Percentiles rank a stretch among this genome's conserved stretches.
Conservation (phyloP, 139 green algal species). For the Ettlia oleoabundans region DNA sequence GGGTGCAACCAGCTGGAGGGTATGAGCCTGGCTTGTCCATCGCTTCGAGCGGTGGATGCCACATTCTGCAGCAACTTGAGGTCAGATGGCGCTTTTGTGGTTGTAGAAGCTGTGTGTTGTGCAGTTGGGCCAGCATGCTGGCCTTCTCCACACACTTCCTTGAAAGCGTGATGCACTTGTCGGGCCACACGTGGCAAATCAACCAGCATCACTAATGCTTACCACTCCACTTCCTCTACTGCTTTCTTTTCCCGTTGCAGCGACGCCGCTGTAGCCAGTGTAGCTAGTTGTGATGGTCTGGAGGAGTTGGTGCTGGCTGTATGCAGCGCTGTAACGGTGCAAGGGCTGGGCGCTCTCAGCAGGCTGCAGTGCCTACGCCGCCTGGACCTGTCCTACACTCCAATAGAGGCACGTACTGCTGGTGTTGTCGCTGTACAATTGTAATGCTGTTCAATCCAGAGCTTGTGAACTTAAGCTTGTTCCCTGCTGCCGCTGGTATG, state of each 20-base stretch:
- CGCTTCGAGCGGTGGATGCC: conserved; percentile 51
- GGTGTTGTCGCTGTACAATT: neutral
- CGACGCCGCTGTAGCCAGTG: conserved; percentile 28
- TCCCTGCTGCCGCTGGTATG: too few species aligned
- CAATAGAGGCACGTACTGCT: conserved; percentile 20
- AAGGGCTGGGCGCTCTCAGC: conserved; percentile 39
- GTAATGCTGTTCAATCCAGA: neutral
- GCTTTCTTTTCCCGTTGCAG: neutral
- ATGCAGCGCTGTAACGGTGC: conserved; percentile 40
- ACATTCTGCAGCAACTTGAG: conserved; percentile 62
- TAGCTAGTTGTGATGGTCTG: neutral
- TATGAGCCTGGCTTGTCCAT: conserved; percentile 41
- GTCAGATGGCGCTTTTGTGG: neutral
- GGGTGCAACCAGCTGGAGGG: conserved; percentile 30
- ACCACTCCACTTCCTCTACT: too few species aligned
- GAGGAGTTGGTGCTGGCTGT: conserved; percentile 36
- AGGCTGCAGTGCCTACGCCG: conserved; percentile 35
- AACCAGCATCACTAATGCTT: too few species aligned
- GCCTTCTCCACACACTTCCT: too few species aligned
- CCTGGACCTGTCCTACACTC: conserved; percentile 69
- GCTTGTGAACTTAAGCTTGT: too few species aligned
- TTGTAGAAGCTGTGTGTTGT: too few species aligned
- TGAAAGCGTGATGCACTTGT: too few species aligned
- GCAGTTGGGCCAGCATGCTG: too few species aligned
- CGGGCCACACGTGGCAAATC: too few species aligned